phyloP scores from a whole-genome alignment of 768 basidiomycete genomes.

The Plicaturopsis crispa region DNA sequence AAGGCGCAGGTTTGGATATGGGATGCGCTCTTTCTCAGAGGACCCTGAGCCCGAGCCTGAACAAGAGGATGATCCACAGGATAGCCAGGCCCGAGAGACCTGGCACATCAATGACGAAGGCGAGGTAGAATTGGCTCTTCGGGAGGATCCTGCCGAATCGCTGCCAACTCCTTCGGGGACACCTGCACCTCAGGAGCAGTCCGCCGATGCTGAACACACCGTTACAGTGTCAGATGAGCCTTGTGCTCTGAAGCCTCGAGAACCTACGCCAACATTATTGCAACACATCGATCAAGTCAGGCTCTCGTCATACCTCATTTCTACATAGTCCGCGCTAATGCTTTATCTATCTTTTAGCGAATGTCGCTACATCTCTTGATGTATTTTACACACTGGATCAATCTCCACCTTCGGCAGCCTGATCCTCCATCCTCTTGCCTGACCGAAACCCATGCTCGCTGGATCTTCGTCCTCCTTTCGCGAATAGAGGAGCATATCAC shows the following conservation, averaged over 20 bases:
- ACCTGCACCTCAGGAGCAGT: conserved; percentile 17
- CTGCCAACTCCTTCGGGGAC: conserved; percentile 34
- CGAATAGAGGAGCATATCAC: conserved; percentile 63
- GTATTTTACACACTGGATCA: conserved; percentile 83
- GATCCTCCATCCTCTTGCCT: conserved; percentile 30
- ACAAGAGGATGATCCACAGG: no score
- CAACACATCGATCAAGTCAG: conserved; percentile 62
- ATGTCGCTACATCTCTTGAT: conserved; percentile 69
- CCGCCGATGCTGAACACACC: conserved; percentile 3
- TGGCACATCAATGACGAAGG: conserved; percentile 32
- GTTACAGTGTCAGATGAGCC: conserved; percentile 2
- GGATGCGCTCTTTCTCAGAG: conserved; percentile 31
- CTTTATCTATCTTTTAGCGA: conserved; percentile 33
- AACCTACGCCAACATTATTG: conserved; percentile 53
- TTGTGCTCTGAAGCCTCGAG: conserved; percentile 27
- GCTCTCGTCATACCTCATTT: conserved; percentile 2
- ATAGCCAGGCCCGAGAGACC: conserved; percentile 17
- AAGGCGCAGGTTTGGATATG: conserved; percentile 8
- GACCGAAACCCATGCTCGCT: conserved; percentile 55
- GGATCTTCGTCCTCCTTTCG: conserved; percentile 72
- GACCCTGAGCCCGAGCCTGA: conserved; percentile 14
- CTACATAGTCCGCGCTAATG: neutral
- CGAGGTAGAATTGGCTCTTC: conserved; percentile 30
- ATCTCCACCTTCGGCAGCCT: conserved; percentile 42
- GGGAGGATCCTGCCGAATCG: conserved; percentile 25